Evolutionary conservation across 1,284 basidiomycete genomes (phyloP), one percentile per base, ranked within the genome.

Genomic region (Melampsora occidentalis): DNA sequence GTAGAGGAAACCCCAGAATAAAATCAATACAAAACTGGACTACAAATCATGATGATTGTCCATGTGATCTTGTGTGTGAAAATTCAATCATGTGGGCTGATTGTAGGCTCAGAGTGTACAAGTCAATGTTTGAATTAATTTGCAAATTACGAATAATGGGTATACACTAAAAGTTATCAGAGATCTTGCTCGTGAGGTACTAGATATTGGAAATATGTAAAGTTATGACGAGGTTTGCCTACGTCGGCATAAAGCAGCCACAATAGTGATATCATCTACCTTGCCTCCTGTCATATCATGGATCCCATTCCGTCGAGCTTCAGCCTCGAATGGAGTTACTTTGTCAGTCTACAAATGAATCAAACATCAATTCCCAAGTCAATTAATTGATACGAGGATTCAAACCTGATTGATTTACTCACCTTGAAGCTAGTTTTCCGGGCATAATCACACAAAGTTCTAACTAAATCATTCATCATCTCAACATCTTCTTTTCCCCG

Each of bases 271-370:
- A 66, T 75, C 72, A 49, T 75, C 72, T 18, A 61, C 35, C 18
- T 75, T 75, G 5, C 72, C 72, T 25, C 72, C 72, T 20, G 33
- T 75, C 72, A 68, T 57, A 39, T 75, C 72, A 62, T 66, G 49
- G 39, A 75, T 68, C n/a, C 42, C 51, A 62, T 75, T 25, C 28
- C 59, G 63, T 16, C 48, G n/a, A 46, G 72, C 72, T 46, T 75
- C 64, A 9, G 51, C 51, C 53, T 68, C 72, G n/a, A 75, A 68
- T 6, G 72, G 72, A 12, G 72, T 75, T 12, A 67, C 35, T n/a
- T 63, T 51, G 25, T 61, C 35, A 12, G 22, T 20, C 72, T 75
- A 62, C 25, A 65, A 3, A 63, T 20, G 1, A n/a, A 28, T 20
- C 53, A 20, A n/a, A 14, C 16, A 5, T 28, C 22, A 31, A 22